phyloP scores from a whole-genome alignment of 2,329 filamentous ascomycete genomes.

The Cercospora janseana region DNA sequence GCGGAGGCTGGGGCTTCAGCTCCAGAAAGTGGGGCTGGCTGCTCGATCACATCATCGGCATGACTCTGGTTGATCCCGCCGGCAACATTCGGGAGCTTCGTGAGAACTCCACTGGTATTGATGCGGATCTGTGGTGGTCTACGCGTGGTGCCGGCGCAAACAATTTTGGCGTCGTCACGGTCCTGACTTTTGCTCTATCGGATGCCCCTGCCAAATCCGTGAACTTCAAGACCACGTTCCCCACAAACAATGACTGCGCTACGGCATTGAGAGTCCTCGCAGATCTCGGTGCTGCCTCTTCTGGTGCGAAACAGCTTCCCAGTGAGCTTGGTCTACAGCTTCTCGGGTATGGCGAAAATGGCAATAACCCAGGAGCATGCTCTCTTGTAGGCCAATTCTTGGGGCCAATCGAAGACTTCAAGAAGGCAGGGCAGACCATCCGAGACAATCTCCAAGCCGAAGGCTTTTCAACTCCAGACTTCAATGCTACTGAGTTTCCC shows the following conservation, averaged over 20 bases:
- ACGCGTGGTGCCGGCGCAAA: constrained; percentile 22
- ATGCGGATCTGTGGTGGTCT: constrained; percentile 24
- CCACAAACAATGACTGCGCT: constrained; percentile 19
- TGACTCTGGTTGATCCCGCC: constrained; percentile 16
- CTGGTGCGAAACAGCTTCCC: constrained; percentile 3
- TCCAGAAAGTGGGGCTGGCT: constrained; percentile 22
- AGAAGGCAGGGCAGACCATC: constrained; percentile 10
- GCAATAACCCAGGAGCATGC: constrained; percentile 18
- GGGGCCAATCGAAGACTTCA: constrained; percentile 13
- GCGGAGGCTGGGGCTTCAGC: constrained; percentile 23
- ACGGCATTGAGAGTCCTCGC: constrained; percentile 16
- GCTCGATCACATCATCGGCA: constrained; percentile 18
- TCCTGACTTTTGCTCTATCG: constrained; percentile 11
- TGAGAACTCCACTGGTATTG: background rate
- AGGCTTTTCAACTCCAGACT: constrained; percentile 9
- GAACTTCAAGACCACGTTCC: constrained; percentile 19
- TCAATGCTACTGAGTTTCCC: constrained; percentile 16
- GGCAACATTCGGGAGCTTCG: constrained; percentile 9
- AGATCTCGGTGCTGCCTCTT: constrained; percentile 11
- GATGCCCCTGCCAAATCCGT: constrained; percentile 16
- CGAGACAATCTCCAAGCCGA: constrained; percentile 3
- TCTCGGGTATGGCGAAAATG: constrained; percentile 18
- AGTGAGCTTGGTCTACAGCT: constrained; percentile 18
- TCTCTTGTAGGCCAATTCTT: constrained; percentile 19
- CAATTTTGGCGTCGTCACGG: constrained; percentile 22